Evolutionary conservation across 176 grass and related monocot species (phyloP).

Genomic region (Aechmea fasciata): DNA sequence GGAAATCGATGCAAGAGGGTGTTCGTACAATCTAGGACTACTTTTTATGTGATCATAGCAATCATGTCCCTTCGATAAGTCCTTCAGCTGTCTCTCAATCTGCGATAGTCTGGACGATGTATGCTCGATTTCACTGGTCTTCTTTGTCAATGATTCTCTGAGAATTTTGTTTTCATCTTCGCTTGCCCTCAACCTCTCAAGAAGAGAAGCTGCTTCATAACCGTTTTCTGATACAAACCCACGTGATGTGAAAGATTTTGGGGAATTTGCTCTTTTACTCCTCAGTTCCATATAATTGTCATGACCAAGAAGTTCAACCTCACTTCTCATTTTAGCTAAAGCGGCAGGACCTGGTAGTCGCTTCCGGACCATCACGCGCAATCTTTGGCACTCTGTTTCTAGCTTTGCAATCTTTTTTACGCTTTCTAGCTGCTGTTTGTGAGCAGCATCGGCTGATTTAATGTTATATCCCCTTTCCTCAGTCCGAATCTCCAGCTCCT

Average conservation of each 20-base stretch:
- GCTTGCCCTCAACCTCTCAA: conserved; percentile 44
- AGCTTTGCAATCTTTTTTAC: conserved; percentile 79
- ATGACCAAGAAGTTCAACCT: conserved; percentile 49
- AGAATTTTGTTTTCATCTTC: conserved; percentile 80
- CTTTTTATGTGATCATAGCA: conserved; percentile 29
- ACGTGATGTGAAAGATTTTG: conserved; percentile 10
- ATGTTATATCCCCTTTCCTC: conserved; percentile 79
- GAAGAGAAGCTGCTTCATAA: conserved; percentile 40
- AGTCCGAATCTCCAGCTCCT: conserved; percentile 90
- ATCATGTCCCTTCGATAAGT: conserved; percentile 29
- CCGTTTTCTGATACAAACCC: conserved; percentile 14
- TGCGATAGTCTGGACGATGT: conserved; percentile 59
- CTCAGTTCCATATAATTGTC: conserved; percentile 18
- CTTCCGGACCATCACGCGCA: conserved; percentile 81
- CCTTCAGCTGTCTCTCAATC: conserved; percentile 58
- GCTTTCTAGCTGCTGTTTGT: conserved; percentile 74
- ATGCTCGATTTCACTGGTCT: conserved; percentile 51
- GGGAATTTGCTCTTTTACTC: conserved; percentile 29
- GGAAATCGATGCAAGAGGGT: conserved; percentile 43
- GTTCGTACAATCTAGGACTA: conserved; percentile 30
- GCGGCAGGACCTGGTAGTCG: conserved; percentile 73
- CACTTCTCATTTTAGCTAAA: conserved; percentile 96
- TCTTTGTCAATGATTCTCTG: conserved; percentile 73
- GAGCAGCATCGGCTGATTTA: conserved; percentile 76
- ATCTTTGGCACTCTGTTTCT: conserved; percentile 83